Evolutionary conservation across 2,329 filamentous ascomycete species (phyloP), one percentile per base, ranked within the genome.

Genomic region (Coniochaeta prunicola): DNA sequence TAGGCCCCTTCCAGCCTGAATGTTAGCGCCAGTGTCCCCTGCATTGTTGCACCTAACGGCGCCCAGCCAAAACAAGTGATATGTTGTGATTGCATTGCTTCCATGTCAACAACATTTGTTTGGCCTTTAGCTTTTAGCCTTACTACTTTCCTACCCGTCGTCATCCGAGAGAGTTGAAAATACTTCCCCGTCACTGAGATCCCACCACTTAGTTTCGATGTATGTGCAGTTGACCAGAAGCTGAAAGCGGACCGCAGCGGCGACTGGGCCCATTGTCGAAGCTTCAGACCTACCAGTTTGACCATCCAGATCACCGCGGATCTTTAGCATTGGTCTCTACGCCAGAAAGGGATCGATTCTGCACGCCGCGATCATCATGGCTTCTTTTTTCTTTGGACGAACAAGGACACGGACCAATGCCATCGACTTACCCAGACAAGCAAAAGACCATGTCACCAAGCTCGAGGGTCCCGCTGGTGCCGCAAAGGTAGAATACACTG

Each of bases 361-460:
- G 24, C 6, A 33, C 31, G 30, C 10, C 21, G 53, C 36, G 28
- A 24, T 31, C 33, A 71, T 65, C 65, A 76, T 76, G 64, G 81
- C 81, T 33, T 50, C 45, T 30, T 84, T 84, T 67, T 71, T 84
- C 54, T 84, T 84, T 63, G 80, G 79, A 60, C 75, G 81, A 66
- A 76, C 76, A 58, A 74, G 79, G 61, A 76, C 78, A 63, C 76
- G 80, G 64, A 77, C 80, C 57, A 76, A 74, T 59, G 77, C 78
- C 26, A 73, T 78, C 53, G 81, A 84, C 66, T 72, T 84, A 45
- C 76, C 80, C 59, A 81, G 80, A 66, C 81, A 84, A 68, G 81
- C 81, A 50, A 77, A 77, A 60, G 81, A 83, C 31, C 77, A 80
- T 74, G 71, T 83, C 59, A 71, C 74, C 56, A 82, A 76, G 64